These are phyloP conservation scores for Didymella pinodella DNA, from an alignment of 2,329 filamentous ascomycete species.

Conservation along the genomic window DNA sequence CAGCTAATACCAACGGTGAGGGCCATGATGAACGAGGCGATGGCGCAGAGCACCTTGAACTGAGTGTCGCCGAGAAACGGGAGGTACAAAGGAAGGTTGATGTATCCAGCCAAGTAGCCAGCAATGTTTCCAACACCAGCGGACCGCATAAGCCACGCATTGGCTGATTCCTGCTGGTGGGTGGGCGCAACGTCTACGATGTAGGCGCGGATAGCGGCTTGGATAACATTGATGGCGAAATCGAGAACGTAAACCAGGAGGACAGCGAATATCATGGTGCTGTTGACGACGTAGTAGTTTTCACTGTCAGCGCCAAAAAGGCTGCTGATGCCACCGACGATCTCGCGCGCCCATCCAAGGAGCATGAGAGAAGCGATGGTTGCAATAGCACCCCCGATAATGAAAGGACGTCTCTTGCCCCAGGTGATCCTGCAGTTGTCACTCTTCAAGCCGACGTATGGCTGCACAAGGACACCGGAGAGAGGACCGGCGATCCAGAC, in stretches of 20 bases:
- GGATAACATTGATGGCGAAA: conserved; percentile 94
- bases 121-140: conserved; percentile 89
- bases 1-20: conserved; percentile 76
- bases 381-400: conserved; percentile 58
- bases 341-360: conserved; percentile 60
- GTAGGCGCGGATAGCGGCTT: conserved; percentile 89
- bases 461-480: conserved; percentile 62
- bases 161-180: conserved; percentile 92
- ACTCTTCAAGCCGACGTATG: conserved; percentile 62
- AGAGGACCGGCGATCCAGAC: conserved; percentile 66
- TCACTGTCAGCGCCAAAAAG: conserved; percentile 75
- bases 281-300: conserved; percentile 68
- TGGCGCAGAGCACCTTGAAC: conserved; percentile 89
- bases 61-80: conserved; percentile 87
- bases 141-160: conserved; percentile 90
- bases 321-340: conserved; percentile 70
- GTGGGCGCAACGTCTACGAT: conserved; percentile 92
- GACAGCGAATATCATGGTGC: conserved; percentile 80
- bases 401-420: conserved; percentile 62
- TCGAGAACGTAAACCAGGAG: conserved; percentile 89
- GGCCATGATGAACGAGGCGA: conserved; percentile 78
- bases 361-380: conserved; percentile 60
- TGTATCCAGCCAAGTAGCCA: conserved; percentile 86
- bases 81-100: conserved; percentile 76
- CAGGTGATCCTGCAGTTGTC: conserved; percentile 59